A percentile compares a stretch with the other conserved stretches of the same genome.
Evolutionary conservation across 108 stramenopile genomes (phyloP).

Genomic region (Skeletonema menzelii): DNA sequence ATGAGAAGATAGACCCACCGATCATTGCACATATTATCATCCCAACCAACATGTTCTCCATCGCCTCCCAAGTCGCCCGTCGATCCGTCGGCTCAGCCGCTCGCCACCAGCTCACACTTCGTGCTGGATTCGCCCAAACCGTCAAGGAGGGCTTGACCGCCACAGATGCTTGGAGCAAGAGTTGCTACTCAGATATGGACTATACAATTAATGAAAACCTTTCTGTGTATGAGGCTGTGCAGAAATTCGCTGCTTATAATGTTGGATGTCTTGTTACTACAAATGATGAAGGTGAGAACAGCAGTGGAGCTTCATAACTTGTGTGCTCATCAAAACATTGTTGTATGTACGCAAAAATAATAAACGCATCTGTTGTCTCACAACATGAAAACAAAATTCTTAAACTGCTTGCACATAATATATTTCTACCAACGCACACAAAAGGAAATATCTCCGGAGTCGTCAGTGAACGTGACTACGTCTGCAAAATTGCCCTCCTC

Average conservation of each 20-base stretch:
- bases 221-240: slow-evolving; percentile 89
- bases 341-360: too few relatives aligned
- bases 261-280: slow-evolving; percentile 67
- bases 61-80: slow-evolving; percentile 43
- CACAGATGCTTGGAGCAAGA: slow-evolving; percentile 77
- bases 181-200: slow-evolving; percentile 87
- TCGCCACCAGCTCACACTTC: slow-evolving; percentile 30
- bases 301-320: not conserved
- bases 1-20: not conserved
- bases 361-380: not conserved
- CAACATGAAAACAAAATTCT: not conserved
- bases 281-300: slow-evolving; percentile 40
- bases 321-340: not conserved
- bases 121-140: slow-evolving; percentile 30
- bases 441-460: slow-evolving; percentile 62
- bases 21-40: not conserved
- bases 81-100: slow-evolving; percentile 20
- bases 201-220: slow-evolving; percentile 83
- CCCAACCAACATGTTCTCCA: slow-evolving; percentile 39
- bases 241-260: slow-evolving; percentile 90
- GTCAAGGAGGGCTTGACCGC: slow-evolving; percentile 68
- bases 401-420: not conserved
- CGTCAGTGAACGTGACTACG: slow-evolving; percentile 71
- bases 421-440: not conserved
- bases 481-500: slow-evolving; percentile 68